Conservation (phyloP, 75 land plant species). For the Chamaecyparis obtusa region DNA sequence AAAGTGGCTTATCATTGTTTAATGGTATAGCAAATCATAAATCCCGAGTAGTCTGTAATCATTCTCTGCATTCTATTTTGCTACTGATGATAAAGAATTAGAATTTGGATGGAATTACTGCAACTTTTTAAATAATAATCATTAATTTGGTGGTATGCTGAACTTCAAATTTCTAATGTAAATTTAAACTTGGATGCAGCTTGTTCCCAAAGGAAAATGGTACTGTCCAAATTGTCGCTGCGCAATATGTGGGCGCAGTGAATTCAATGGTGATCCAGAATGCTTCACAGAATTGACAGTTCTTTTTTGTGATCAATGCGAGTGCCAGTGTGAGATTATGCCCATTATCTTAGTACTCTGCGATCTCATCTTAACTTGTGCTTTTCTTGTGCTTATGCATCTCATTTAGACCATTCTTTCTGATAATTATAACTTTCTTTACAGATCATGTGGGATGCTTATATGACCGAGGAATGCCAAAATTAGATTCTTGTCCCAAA, state of each 20-base stretch:
- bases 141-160: not conserved
- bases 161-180: not conserved
- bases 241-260: conserved; percentile 42
- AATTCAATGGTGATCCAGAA: conserved; percentile 21
- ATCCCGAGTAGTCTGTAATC: not conserved
- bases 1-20: not conserved
- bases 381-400: not conserved
- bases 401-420: not conserved
- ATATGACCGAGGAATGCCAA: conserved; percentile 17
- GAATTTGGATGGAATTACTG: not conserved
- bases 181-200: conserved; percentile 25
- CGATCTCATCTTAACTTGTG: not conserved
- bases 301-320: conserved; percentile 70
- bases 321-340: conserved; percentile 55
- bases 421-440: conserved; percentile 1
- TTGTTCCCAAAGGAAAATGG: conserved; percentile 61
- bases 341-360: not conserved
- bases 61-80: not conserved
- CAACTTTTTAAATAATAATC: not conserved
- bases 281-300: conserved; percentile 19
- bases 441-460: conserved; percentile 66
- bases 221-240: conserved; percentile 77
- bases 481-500: conserved; percentile 21
- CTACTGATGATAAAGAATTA: not conserved
- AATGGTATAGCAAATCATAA: not conserved